Evolutionary conservation across 495 filamentous ascomycete species (phyloP).

Genomic region (Aspergillus bridgeri): DNA sequence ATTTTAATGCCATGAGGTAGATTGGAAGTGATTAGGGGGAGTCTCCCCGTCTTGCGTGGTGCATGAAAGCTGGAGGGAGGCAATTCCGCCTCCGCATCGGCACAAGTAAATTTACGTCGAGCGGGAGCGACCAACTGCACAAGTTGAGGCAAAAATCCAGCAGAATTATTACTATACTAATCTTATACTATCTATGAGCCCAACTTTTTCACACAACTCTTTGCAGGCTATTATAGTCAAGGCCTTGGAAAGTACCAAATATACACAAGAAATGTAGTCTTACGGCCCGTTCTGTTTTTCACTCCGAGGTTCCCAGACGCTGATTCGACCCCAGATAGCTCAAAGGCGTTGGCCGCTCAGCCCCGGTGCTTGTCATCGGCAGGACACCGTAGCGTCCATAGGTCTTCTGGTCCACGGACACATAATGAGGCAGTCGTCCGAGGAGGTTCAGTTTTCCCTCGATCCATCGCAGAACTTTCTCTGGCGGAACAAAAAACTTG

Average conservation of each 20-base stretch:
- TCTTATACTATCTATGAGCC: constrained; percentile 14
- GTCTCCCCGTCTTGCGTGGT: constrained; percentile 16
- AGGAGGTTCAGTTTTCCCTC: constrained; percentile 82
- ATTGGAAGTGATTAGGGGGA: constrained; percentile 20
- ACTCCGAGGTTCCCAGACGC: constrained; percentile 57
- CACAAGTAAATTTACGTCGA: constrained; percentile 24
- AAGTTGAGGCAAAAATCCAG: constrained; percentile 1
- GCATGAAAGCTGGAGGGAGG: neutral
- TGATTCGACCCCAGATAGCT: constrained; percentile 59
- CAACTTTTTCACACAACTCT: constrained; percentile 12
- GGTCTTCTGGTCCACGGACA: constrained; percentile 93
- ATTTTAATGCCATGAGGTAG: constrained; percentile 40
- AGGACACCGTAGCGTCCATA: constrained; percentile 90
- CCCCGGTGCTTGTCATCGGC: constrained; percentile 50
- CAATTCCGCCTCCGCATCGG: neutral
- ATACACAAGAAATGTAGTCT: constrained; percentile 35
- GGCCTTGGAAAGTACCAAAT: constrained; percentile 21
- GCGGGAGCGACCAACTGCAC: constrained; percentile 27
- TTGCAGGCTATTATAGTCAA: constrained; percentile 13
- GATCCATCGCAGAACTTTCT: constrained; percentile 74
- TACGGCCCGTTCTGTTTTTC: constrained; percentile 4
- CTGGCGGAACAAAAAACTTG: constrained; percentile 78
- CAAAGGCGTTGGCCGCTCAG: constrained; percentile 50
- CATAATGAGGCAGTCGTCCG: constrained; percentile 78
- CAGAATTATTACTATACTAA: constrained; percentile 4